Evolutionary conservation across 73 alveolate species (phyloP).

Genomic region (Vitrella brassicaformis): DNA sequence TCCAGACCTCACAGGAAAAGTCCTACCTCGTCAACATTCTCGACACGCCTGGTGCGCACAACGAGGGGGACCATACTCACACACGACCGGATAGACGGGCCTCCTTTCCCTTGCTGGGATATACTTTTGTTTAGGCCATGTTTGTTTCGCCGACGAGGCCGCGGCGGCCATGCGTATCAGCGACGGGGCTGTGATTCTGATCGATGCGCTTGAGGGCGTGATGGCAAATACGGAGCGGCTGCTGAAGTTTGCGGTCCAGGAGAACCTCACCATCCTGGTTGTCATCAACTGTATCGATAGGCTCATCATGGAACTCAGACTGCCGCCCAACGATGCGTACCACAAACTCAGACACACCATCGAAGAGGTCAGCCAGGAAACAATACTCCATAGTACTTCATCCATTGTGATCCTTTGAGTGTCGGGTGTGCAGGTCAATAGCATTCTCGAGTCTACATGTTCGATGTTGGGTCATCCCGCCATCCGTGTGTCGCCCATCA

Average conservation of each 20-base stretch:
- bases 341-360: constrained; percentile 81
- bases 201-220: constrained; percentile 83
- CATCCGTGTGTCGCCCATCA: constrained; percentile 59
- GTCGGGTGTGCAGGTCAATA: background rate
- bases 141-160: constrained; percentile 65
- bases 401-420: background rate
- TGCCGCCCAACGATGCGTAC: constrained; percentile 97
- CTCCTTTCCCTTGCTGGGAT: no score
- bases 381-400: no score
- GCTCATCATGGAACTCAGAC: constrained; percentile 80
- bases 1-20: constrained; percentile 88
- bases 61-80: constrained; percentile 80
- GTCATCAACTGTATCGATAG: constrained; percentile 92
- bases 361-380: constrained; percentile 69
- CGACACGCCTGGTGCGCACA: constrained; percentile 90
- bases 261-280: constrained; percentile 55
- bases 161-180: constrained; percentile 63
- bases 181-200: constrained; percentile 80
- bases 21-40: constrained; percentile 81
- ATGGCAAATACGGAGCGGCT: constrained; percentile 15
- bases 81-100: constrained; percentile 61
- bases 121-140: background rate
- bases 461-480: constrained; percentile 19
- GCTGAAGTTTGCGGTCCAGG: constrained; percentile 27
- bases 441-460: background rate